Evolutionary conservation across 2,329 filamentous ascomycete genomes (phyloP).

Genomic region (Nemania bipapillata): DNA sequence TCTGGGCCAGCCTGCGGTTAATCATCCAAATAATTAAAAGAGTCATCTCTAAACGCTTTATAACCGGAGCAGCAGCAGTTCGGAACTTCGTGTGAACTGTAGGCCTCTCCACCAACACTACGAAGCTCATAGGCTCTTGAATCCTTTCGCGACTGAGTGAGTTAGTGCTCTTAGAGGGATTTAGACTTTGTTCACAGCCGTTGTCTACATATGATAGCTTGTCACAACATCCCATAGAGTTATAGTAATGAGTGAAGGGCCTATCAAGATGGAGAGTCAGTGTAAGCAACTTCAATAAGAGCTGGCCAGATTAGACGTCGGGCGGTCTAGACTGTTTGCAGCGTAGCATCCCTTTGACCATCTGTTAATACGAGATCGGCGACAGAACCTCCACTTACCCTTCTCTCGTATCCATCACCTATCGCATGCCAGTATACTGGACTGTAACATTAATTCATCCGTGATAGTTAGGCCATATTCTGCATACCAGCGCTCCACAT

Average conservation of each 20-base stretch:
- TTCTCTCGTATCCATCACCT: no score
- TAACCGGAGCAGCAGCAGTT: conserved; percentile 5
- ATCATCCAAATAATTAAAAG: conserved; percentile 1
- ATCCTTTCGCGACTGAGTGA: not conserved
- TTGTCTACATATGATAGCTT: not conserved
- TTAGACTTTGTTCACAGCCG: not conserved
- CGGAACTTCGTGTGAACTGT: conserved; percentile 10
- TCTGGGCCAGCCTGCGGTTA: not conserved
- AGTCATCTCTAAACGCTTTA: not conserved
- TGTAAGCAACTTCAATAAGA: no score
- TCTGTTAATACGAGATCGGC: conserved; percentile 19
- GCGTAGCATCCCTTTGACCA: conserved; percentile 6
- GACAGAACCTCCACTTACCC: not conserved
- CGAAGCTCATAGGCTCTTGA: not conserved
- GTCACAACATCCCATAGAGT: not conserved
- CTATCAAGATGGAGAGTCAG: not conserved
- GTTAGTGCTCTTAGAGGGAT: not conserved
- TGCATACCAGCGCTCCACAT: no score
- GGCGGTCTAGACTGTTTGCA: conserved; percentile 11
- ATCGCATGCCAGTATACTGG: no score
- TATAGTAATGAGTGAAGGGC: not conserved
- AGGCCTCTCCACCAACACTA: conserved; percentile 4
- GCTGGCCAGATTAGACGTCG: not conserved
- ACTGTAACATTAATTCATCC: no score
- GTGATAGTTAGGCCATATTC: no score